Conservation (phyloP, 176 grass and related monocot species). For the Zea mays region DNA sequence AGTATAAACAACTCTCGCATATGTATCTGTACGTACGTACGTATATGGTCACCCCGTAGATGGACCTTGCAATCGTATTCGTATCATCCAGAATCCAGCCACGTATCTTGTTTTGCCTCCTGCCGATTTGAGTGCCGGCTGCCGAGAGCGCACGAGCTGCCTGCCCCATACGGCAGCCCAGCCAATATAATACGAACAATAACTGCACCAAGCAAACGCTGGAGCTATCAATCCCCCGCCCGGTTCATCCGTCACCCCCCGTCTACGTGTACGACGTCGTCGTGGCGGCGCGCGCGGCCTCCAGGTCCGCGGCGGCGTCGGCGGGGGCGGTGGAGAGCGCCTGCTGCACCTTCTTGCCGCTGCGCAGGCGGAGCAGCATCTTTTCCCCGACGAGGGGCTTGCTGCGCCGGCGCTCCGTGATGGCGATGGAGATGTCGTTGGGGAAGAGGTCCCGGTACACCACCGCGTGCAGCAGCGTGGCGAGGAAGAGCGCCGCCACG, state of each 20-base stretch:
- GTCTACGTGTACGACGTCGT: not conserved
- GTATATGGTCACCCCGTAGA: no score
- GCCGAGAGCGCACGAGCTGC: no score
- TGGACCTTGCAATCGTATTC: no score
- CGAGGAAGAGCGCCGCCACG: slow-evolving; percentile 52
- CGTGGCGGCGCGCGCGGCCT: not conserved
- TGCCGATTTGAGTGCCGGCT: no score
- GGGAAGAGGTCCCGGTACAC: slow-evolving; percentile 82
- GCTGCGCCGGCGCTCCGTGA: slow-evolving; percentile 48
- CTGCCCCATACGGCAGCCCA: no score
- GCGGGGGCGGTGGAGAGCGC: not conserved
- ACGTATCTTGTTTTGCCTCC: no score
- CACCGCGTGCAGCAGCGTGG: slow-evolving; percentile 75
- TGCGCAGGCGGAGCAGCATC: not conserved
- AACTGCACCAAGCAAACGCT: not conserved
- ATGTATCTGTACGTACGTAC: no score
- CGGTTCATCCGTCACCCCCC: not conserved
- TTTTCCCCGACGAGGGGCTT: slow-evolving; percentile 23
- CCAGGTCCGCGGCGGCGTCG: not conserved
- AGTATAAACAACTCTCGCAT: no score
- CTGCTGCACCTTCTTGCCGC: not conserved
- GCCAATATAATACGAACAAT: not conserved
- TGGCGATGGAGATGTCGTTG: slow-evolving; percentile 98
- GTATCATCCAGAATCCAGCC: no score
- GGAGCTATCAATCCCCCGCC: not conserved